Base-by-base conservation (phyloP, 148 eudicot species). In the Dianthus caryophyllus region DNA sequence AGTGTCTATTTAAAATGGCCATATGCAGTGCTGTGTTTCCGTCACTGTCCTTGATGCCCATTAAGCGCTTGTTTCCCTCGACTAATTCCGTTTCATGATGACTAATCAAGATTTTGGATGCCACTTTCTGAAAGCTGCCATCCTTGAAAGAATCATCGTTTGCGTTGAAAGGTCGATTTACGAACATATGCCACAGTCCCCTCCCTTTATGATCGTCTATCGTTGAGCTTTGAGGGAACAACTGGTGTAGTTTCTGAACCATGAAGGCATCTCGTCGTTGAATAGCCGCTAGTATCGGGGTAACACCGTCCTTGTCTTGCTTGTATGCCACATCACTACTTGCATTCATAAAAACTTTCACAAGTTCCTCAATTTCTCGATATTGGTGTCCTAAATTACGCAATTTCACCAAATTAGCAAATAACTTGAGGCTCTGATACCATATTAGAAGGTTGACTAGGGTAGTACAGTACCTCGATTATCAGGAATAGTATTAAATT, bases 11-110 rank as follows among this genome's bases (percentile, higher is more conserved):
- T 0, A 0, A 1, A 61, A 61, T 61, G 2, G 65, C 65, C 44
- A 61, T 3, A 38, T 61, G 65, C 12, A 61, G 48, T 33, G 65
- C 47, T 36, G 65, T 61, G 44, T 38, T 61, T 36, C 65, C 65
- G 11, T 61, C 47, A 39, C 38, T 36, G 20, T 61, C 65, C 27
- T 61, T 61, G 14, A 6, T 61, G 20, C 1, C 9, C 11, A 60
- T 33, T 33, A 26, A 46, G 9, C 14, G n/a, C 33, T 18, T 53
- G 1, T 18, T 1, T 5, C 21, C 29, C 2, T 53, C 57, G 16
- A 22, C n/a, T n/a, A n/a, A n/a, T n/a, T n/a, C n/a, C n/a, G n/a
- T n/a, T n/a, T n/a, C n/a, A n/a, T n/a, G n/a, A n/a, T n/a, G n/a
- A n/a, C n/a, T n/a, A n/a, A n/a, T n/a, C n/a, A n/a, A n/a, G n/a